Evolutionary conservation across 73 alveolate genomes (phyloP).

Genomic region (Symbiodinium pilosum): DNA sequence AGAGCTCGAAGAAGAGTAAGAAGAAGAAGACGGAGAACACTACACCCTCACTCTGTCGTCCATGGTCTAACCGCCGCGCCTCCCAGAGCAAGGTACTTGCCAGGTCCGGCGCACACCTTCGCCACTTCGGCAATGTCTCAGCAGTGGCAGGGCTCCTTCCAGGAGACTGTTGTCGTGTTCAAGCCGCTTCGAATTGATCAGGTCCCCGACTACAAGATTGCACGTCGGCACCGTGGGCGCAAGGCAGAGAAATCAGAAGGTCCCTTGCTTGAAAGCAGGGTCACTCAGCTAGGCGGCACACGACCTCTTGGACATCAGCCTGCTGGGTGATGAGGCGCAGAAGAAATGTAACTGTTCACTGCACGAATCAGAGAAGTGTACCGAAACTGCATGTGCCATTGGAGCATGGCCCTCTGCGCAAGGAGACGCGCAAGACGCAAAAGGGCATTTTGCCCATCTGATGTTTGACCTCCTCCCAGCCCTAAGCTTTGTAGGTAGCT

Average conservation of each 20-base stretch:
- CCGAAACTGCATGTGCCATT: not conserved
- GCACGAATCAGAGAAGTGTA: not conserved
- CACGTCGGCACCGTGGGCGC: conserved; percentile 81
- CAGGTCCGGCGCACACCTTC: conserved; percentile 29
- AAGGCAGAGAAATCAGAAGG: not conserved
- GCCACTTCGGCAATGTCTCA: conserved; percentile 56
- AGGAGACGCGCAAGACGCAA: no score
- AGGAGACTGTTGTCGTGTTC: not conserved
- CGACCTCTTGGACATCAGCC: conserved; percentile 67
- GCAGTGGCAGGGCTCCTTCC: conserved; percentile 59
- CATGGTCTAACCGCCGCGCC: no score
- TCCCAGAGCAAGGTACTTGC: not conserved
- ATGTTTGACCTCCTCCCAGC: no score
- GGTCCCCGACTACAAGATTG: conserved; percentile 95
- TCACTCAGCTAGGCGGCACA: conserved; percentile 35
- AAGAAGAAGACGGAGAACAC: no score
- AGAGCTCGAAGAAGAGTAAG: no score
- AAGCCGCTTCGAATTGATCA: not conserved
- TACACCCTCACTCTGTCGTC: no score
- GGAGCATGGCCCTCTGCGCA: no score
- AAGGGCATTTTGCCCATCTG: no score
- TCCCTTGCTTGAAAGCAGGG: not conserved
- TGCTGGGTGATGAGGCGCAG: no score
- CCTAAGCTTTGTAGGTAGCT: no score
- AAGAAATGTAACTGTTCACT: no score